Evolutionary conservation across 345 rosid species (phyloP).

Genomic region (Draba incana): DNA sequence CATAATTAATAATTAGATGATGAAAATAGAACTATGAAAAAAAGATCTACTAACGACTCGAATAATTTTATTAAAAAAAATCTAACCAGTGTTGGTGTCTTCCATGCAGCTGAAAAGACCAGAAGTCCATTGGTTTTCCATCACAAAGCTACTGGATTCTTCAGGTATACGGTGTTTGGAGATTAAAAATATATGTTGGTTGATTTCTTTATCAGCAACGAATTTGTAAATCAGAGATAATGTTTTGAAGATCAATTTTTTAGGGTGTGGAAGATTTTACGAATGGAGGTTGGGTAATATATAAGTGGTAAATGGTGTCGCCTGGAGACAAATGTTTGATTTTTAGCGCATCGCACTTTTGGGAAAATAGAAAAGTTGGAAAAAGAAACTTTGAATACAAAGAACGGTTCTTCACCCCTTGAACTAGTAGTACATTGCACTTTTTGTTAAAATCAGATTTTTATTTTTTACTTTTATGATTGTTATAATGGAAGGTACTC

Average conservation of each 20-base stretch:
- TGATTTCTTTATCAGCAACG: neutral
- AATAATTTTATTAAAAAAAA: neutral
- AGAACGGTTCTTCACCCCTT: too few species aligned
- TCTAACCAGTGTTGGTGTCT: constrained; percentile 17
- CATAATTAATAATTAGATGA: neutral
- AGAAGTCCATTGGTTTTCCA: constrained; percentile 37
- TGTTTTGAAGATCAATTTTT: neutral
- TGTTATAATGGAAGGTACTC: too few species aligned
- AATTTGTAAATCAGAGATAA: neutral
- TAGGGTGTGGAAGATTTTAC: neutral
- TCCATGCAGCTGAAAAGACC: constrained; percentile 40
- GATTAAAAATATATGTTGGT: too few species aligned
- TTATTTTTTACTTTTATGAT: too few species aligned
- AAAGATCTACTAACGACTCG: neutral
- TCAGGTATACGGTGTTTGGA: neutral
- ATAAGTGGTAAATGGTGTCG: constrained; percentile 1
- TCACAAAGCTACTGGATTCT: neutral
- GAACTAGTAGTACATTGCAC: neutral
- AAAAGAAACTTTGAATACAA: neutral
- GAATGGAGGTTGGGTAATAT: neutral
- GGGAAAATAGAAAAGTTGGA: neutral
- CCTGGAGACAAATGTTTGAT: neutral
- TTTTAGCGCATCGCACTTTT: neutral
- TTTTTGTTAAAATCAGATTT: neutral
- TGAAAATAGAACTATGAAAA: neutral